A percentile compares a stretch with the other conserved stretches of the same genome.
phyloP scores from a whole-genome alignment of 78 protist genomes.

The Dictyostelium capitatum region DNA sequence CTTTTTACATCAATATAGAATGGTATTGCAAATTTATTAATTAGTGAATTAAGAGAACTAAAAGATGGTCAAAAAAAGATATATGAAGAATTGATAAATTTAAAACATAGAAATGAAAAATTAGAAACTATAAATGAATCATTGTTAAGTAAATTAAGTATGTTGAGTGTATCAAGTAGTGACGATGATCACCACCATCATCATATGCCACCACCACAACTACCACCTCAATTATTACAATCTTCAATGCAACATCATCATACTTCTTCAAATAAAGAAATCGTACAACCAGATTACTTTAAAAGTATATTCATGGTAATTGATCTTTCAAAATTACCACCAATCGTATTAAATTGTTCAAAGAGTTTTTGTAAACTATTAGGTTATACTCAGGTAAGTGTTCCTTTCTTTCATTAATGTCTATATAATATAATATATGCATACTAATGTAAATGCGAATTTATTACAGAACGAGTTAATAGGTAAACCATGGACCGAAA shows the following conservation, averaged over 20 bases:
- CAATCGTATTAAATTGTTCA: conserved; percentile 53
- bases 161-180: not conserved
- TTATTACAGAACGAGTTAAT: conserved; percentile 41
- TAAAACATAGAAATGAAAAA: conserved; percentile 46
- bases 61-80: conserved; percentile 80
- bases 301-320: conserved; percentile 43
- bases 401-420: not conserved
- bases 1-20: too few relatives aligned
- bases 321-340: conserved; percentile 60
- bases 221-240: not conserved
- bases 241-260: conserved; percentile 5
- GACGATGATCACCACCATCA: not conserved
- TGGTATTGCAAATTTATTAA: conserved; percentile 34
- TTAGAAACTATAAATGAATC: conserved; percentile 54
- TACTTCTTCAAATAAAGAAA: not conserved
- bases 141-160: conserved; percentile 24
- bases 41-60: conserved; percentile 61
- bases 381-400: conserved; percentile 39
- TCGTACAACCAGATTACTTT: not conserved
- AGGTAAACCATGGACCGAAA: conserved; percentile 80
- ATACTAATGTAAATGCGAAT: not conserved
- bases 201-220: not conserved
- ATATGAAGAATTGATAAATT: conserved; percentile 39
- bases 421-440: not conserved
- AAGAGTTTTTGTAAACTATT: conserved; percentile 31